Evolutionary conservation across 1,139 yeast genomes (phyloP).

Genomic region (Pichia cactophila): DNA sequence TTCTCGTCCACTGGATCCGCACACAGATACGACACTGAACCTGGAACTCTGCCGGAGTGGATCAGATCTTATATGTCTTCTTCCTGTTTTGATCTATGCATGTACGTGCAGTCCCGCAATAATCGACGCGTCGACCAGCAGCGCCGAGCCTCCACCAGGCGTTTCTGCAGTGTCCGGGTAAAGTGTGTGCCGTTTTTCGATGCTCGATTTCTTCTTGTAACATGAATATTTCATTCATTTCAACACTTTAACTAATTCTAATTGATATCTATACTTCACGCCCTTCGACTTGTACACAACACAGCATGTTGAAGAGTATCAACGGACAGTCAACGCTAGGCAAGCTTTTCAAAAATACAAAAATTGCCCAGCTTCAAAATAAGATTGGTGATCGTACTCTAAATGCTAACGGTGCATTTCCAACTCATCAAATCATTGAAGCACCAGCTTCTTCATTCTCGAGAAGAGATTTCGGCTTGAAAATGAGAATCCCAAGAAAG

Average conservation of each 20-base stretch:
- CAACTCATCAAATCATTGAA: slow-evolving; percentile 52
- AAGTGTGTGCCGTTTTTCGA: too few species aligned
- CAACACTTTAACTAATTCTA: too few species aligned
- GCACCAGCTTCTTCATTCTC: slow-evolving; percentile 47
- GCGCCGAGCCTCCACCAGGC: too few species aligned
- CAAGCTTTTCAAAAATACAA: slow-evolving; percentile 22
- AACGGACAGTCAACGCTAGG: slow-evolving; percentile 21
- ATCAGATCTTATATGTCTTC: not conserved
- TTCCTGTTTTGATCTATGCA: not conserved
- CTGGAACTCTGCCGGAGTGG: too few species aligned
- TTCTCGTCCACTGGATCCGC: not conserved
- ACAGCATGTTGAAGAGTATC: slow-evolving; percentile 18
- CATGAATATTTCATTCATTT: too few species aligned
- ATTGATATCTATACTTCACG: too few species aligned
- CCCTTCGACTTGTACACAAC: not conserved
- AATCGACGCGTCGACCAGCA: too few species aligned
- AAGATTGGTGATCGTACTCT: slow-evolving; percentile 20
- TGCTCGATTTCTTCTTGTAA: too few species aligned
- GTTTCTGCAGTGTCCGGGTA: too few species aligned
- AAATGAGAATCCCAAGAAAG: slow-evolving; percentile 47
- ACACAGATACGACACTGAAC: too few species aligned
- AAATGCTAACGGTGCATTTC: slow-evolving; percentile 27
- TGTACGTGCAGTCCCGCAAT: not conserved
- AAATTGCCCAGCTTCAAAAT: slow-evolving; percentile 27
- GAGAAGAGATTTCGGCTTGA: slow-evolving; percentile 60